phyloP scores from a whole-genome alignment of 129 eudicot genomes.

The Heracleum sosnowskyi region DNA sequence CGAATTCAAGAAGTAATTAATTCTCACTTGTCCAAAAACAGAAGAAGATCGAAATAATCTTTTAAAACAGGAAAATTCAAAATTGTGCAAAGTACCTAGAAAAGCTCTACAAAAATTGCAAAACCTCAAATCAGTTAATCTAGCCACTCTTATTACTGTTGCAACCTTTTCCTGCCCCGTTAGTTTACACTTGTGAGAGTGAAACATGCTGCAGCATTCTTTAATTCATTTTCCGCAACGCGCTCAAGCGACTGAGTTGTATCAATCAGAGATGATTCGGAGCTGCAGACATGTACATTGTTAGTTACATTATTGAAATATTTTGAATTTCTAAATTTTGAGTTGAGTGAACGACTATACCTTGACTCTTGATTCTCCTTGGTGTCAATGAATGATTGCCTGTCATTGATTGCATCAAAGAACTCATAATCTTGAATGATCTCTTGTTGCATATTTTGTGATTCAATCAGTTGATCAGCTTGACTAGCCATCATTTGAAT shows the following conservation, averaged over 20 bases:
- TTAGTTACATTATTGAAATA: background rate
- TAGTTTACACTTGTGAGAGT: constrained; percentile 41
- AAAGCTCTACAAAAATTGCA: constrained; percentile 8
- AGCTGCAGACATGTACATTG: constrained; percentile 34
- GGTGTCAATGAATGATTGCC: constrained; percentile 61
- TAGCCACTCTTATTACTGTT: background rate
- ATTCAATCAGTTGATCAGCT: constrained; percentile 25
- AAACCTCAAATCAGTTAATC: background rate
- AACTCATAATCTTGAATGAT: constrained; percentile 46
- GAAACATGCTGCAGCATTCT: constrained; percentile 54
- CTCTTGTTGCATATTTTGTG: constrained; percentile 38
- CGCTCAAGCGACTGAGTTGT: constrained; percentile 40
- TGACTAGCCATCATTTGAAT: constrained; percentile 22
- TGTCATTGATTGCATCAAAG: constrained; percentile 75
- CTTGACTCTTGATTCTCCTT: constrained; percentile 62
- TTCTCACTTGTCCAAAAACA: constrained; percentile 10
- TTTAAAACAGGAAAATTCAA: background rate
- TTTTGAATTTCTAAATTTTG: background rate
- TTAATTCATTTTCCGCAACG: constrained; percentile 45
- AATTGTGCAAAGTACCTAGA: constrained; percentile 16
- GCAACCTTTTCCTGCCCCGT: background rate
- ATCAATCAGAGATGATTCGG: constrained; percentile 56
- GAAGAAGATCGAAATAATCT: background rate
- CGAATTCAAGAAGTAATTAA: constrained; percentile 1
- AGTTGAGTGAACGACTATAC: constrained; percentile 13